phyloP scores from a whole-genome alignment of 345 rosid species.

The Gossypium ekmanianum region DNA sequence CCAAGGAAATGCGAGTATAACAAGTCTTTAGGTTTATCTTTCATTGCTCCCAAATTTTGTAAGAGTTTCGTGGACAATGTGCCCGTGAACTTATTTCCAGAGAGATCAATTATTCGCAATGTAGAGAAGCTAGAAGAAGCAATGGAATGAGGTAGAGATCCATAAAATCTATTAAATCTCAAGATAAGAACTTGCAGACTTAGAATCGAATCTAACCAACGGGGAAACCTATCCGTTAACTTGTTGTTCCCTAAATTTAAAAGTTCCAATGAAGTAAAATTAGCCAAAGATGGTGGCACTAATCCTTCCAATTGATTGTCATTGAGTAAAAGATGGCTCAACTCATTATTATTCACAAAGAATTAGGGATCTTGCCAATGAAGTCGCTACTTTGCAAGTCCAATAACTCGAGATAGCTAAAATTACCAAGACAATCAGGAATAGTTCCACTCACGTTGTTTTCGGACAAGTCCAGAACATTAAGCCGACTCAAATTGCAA shows the following conservation, averaged over 20 bases:
- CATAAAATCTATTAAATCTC: not conserved
- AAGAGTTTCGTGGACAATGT: not conserved
- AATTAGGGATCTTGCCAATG: not conserved
- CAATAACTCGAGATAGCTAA: not conserved
- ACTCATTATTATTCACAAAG: not conserved
- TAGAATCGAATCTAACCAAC: not conserved
- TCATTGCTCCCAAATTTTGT: not conserved
- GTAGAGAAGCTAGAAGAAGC: not conserved
- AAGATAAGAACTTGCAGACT: not conserved
- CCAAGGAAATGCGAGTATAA: no score
- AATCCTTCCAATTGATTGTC: not conserved
- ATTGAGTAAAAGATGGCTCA: not conserved
- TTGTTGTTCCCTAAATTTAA: not conserved
- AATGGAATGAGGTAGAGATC: not conserved
- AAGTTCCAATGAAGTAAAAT: not conserved
- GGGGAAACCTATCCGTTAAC: not conserved
- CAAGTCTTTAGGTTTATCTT: not conserved
- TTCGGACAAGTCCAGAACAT: not conserved
- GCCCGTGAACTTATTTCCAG: not conserved
- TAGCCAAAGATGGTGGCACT: not conserved
- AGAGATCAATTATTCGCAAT: not conserved
- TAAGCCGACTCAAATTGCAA: not conserved
- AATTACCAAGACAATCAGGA: not conserved
- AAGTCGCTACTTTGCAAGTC: not conserved
- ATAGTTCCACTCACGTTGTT: not conserved